phyloP scores from a whole-genome alignment of 2,329 filamentous ascomycete species.

The Pseudogymnoascus pannorum region DNA sequence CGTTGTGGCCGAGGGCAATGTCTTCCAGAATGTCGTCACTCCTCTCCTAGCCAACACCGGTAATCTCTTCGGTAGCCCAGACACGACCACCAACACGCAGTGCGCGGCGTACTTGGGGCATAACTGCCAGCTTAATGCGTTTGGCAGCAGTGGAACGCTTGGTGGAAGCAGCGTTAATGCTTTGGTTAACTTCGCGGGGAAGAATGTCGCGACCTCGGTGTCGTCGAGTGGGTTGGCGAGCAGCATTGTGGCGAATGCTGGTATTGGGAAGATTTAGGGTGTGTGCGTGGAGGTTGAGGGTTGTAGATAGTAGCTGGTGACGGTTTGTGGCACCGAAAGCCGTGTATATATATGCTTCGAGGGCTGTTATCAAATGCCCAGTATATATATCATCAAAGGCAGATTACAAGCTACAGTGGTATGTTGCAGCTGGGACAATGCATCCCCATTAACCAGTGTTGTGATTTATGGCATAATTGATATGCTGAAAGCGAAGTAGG shows the following conservation, averaged over 20 bases:
- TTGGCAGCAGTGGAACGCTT: conserved; percentile 25
- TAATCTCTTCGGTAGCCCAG: conserved; percentile 16
- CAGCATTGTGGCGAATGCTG: conserved; percentile 28
- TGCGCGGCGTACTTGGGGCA: conserved; percentile 18
- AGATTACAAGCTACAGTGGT: not conserved
- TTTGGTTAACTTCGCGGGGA: conserved; percentile 27
- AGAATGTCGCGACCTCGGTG: conserved; percentile 25
- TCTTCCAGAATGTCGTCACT: conserved; percentile 45
- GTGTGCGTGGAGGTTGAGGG: not conserved
- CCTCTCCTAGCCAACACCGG: not conserved
- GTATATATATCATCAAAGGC: not conserved
- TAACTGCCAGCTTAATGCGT: conserved; percentile 17
- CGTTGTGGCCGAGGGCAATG: conserved; percentile 49
- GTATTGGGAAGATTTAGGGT: conserved; percentile 22
- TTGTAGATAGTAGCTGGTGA: not conserved
- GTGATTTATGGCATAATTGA: not conserved
- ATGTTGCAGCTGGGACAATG: not conserved
- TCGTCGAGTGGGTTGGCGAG: conserved; percentile 23
- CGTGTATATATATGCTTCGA: not conserved
- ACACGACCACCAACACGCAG: conserved; percentile 16
- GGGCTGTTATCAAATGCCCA: not conserved
- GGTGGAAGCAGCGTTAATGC: conserved; percentile 24
- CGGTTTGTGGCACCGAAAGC: not conserved
- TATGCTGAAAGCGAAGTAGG: too few relatives aligned
- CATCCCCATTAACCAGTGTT: not conserved